Evolutionary conservation across 176 grass and related monocot species (phyloP).

Genomic region (Triticum timopheevii): DNA sequence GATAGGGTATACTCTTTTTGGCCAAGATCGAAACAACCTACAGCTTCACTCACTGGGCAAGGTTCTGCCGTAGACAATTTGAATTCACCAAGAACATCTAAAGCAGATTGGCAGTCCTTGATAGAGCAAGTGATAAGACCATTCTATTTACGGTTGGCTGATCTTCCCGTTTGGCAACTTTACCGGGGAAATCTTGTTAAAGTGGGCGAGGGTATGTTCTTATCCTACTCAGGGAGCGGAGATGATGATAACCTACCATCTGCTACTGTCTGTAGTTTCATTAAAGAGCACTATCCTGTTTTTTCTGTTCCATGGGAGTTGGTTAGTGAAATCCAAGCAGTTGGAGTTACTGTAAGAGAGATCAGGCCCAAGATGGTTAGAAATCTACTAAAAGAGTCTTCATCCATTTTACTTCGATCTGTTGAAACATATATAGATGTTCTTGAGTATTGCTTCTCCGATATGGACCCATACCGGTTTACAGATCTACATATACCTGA

Average conservation of each 20-base stretch:
- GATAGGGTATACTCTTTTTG: conserved; percentile 90
- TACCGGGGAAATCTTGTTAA: conserved; percentile 89
- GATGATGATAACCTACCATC: conserved; percentile 79
- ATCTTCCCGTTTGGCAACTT: conserved; percentile 97
- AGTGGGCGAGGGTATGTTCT: conserved; percentile 97
- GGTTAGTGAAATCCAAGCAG: conserved; percentile 87
- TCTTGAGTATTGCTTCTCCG: conserved; percentile 91
- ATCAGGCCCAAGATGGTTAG: conserved; percentile 95
- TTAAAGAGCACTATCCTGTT: conserved; percentile 97
- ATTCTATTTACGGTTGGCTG: conserved; percentile 84
- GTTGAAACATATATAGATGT: conserved; percentile 91
- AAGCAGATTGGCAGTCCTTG: conserved; percentile 87
- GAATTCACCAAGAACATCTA: conserved; percentile 54
- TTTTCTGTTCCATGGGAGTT: conserved; percentile 97
- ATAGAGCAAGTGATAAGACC: conserved; percentile 95
- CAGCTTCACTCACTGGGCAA: conserved; percentile 37
- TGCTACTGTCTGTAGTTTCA: conserved; percentile 91
- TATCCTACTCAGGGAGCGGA: conserved; percentile 73
- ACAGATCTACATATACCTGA: conserved; percentile 45
- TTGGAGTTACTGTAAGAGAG: conserved; percentile 76
- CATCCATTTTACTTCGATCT: conserved; percentile 82
- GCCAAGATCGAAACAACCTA: conserved; percentile 83
- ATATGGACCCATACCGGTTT: conserved; percentile 69
- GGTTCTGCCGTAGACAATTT: conserved; percentile 34
- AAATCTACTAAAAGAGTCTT: conserved; percentile 78